A percentile compares a stretch with the other conserved stretches of the same genome.
Conservation (phyloP, 495 filamentous ascomycete genomes). For the Penicillium malachiteum region DNA sequence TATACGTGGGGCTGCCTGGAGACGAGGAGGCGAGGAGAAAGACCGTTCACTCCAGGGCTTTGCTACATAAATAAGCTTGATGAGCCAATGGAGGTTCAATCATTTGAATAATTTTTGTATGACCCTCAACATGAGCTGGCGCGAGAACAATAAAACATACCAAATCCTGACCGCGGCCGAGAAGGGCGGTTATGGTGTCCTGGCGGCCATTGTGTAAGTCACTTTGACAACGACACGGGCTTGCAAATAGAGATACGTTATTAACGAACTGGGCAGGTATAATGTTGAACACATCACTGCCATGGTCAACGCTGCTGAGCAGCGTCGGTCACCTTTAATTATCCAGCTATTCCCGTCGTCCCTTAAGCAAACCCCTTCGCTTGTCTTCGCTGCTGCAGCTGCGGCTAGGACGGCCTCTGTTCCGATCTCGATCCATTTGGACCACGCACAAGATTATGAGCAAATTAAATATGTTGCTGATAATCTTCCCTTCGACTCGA, state of each 20-base stretch:
- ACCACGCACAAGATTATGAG: conserved; percentile 64
- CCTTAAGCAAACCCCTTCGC: conserved; percentile 55
- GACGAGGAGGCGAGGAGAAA: too few species aligned
- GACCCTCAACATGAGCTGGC: neutral
- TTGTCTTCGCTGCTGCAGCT: conserved; percentile 55
- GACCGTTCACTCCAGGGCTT: too few species aligned
- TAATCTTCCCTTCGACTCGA: conserved; percentile 60
- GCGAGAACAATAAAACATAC: conserved; percentile 53
- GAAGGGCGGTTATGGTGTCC: conserved; percentile 60
- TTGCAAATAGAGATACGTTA: neutral
- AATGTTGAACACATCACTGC: conserved; percentile 75
- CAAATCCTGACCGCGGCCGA: conserved; percentile 61
- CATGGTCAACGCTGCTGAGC: conserved; percentile 65
- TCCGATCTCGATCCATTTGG: conserved; percentile 65
- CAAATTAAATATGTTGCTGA: conserved; percentile 58
- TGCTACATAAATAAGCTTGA: too few species aligned
- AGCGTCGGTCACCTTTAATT: conserved; percentile 63
- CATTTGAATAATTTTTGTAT: neutral
- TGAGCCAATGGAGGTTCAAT: neutral
- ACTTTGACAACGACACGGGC: neutral
- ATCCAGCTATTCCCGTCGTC: conserved; percentile 77
- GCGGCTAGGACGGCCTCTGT: conserved; percentile 57
- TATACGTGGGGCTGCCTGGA: too few species aligned
- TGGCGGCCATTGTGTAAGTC: conserved; percentile 54
- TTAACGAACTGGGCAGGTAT: conserved; percentile 39